Base-by-base conservation (phyloP, 2,329 filamentous ascomycete species). In the Rugonectria rugulosa region DNA sequence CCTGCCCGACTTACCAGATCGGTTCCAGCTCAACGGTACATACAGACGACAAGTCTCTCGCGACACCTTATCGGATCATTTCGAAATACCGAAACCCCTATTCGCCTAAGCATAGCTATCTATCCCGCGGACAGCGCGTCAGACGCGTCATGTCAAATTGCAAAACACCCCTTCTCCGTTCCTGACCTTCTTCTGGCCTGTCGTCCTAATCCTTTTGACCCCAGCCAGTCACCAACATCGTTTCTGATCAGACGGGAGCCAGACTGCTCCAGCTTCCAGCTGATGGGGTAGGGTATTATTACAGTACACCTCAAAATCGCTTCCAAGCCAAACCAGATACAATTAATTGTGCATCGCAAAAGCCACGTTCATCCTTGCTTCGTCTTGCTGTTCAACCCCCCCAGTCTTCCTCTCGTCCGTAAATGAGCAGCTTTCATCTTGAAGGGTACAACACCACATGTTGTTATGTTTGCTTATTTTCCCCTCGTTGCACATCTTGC, bases 231-330 rank as follows among this genome's bases (percentile, higher is more conserved):
- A 44, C 51, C 52, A 60, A 62, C 54, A 59, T 56, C 53, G 55
- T 43, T 42, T 55, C n/a, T n/a, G n/a, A n/a, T n/a, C n/a, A n/a
- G n/a, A n/a, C n/a, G n/a, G n/a, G n/a, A 61, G 51, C 53, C 19
- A 51, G 47, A 38, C 37, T 19, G 23, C 38, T 31, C 42, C 37
- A 38, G 11, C 11, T 20, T 24, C 58, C 50, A 64, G 61, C 59
- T 57, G 59, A 60, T 58, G 49, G 58, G 59, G 62, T 52, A 64
- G 58, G 65, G 65, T 66, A 68, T 67, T 68, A 62, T 60, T 64
- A 68, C 60, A 40, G n/a, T 21, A 60, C 59, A n/a, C n/a, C n/a
- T n/a, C n/a, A n/a, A n/a, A n/a, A n/a, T n/a, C n/a, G n/a, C n/a
- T n/a, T n/a, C n/a, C n/a, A 59, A 42, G 45, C 55, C 52, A 61